Percentiles rank a stretch among this genome's conserved stretches.
These are phyloP conservation scores for Saccharomycopsis fermentans DNA, from an alignment of 805 yeast genomes.

Conservation along the genomic window DNA sequence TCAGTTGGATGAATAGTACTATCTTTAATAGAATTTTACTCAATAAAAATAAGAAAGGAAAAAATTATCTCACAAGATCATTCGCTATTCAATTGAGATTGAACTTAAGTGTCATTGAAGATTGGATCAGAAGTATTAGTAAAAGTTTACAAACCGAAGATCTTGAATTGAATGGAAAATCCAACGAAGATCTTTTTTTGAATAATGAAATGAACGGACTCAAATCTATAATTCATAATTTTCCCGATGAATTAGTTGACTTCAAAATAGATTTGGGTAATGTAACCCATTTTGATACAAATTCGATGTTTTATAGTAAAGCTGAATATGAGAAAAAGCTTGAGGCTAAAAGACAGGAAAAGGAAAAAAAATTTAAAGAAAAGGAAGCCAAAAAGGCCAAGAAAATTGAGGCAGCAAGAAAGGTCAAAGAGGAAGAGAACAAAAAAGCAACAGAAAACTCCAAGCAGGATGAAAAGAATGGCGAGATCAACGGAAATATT, in stretches of 20 bases:
- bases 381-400: not conserved
- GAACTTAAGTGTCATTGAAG: slow-evolving; percentile 79
- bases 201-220: not conserved
- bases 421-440: not conserved
- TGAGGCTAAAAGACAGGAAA: slow-evolving; percentile 1
- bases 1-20: slow-evolving; percentile 65
- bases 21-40: slow-evolving; percentile 65
- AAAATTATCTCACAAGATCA: slow-evolving; percentile 62
- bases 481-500: too few species aligned
- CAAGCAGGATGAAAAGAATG: not conserved
- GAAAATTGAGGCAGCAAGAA: not conserved
- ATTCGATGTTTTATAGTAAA: slow-evolving; percentile 2
- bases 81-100: slow-evolving; percentile 85
- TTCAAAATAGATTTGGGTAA: slow-evolving; percentile 20
- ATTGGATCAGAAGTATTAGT: slow-evolving; percentile 62
- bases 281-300: slow-evolving; percentile 24
- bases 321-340: not conserved
- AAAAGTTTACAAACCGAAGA: slow-evolving; percentile 19
- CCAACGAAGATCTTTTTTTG: slow-evolving; percentile 9
- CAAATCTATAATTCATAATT: slow-evolving; percentile 14
- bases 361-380: not conserved
- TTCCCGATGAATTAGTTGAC: slow-evolving; percentile 27
- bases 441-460: not conserved
- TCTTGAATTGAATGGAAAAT: slow-evolving; percentile 6
- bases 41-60: slow-evolving; percentile 30